These are phyloP conservation scores for Poa annua DNA, from an alignment of 176 grass and related monocot species.

Conservation along the genomic window DNA sequence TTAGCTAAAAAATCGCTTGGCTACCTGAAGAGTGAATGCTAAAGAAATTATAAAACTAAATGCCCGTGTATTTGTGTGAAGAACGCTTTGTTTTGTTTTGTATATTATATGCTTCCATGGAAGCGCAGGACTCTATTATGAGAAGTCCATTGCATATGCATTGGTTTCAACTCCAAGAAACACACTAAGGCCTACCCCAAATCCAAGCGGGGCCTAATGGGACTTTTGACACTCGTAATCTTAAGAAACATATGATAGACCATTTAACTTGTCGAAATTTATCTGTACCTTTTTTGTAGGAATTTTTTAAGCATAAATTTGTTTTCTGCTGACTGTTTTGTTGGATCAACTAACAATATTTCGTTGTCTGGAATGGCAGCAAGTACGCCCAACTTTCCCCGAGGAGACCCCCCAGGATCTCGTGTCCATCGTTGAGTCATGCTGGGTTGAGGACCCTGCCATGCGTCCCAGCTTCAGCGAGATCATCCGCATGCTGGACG, in stretches of 20 bases:
- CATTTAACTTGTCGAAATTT: background rate
- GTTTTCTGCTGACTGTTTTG: background rate
- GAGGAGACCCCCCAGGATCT: conserved; percentile 78
- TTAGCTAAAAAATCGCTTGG: background rate
- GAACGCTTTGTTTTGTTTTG: background rate
- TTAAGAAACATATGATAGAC: background rate
- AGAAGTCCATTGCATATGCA: background rate
- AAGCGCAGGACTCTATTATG: background rate
- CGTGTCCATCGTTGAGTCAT: conserved; percentile 82
- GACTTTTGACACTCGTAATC: background rate
- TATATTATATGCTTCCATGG: background rate
- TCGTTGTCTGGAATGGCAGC: conserved; percentile 48
- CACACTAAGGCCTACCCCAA: background rate
- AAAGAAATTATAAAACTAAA: conserved; percentile 23
- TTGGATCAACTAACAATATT: conserved; percentile 28
- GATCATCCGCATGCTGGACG: conserved; percentile 93
- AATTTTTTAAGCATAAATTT: background rate
- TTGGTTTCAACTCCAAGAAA: background rate
- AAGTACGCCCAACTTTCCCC: conserved; percentile 80
- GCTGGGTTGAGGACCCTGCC: conserved; percentile 92
- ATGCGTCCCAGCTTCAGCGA: conserved; percentile 87
- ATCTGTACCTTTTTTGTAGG: background rate
- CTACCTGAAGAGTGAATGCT: conserved; percentile 10
- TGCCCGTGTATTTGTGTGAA: background rate
- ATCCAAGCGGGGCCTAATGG: no score